Base-by-base conservation (phyloP, 2,329 filamentous ascomycete genomes). In the Cytospora piceicola region DNA sequence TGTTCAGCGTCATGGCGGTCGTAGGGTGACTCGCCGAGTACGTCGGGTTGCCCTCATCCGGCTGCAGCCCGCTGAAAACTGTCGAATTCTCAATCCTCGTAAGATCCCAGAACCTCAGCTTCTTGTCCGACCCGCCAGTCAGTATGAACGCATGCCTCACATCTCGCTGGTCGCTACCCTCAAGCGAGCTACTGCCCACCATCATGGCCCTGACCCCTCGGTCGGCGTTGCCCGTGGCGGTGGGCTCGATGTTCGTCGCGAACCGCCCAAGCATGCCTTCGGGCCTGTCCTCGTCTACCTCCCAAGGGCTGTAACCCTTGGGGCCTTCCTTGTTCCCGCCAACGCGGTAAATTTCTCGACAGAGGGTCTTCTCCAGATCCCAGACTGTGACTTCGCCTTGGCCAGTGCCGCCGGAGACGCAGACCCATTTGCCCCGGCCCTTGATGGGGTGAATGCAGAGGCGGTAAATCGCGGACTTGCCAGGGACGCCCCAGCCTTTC, bases 41-140 rank as follows among this genome's bases (percentile, higher is more conserved):
- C 12, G 85, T 85, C n/a, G 93, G 90, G 73, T 88, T 89, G 39
- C 85, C 80, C 66, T 93, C 89, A 39, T 93, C 90, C 2, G 81
- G 77, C 65, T 87, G 86, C 14, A 93, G 81, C 0, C 94, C 94
- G 74, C 91, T 96, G 69, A 96, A 89, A 17, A 97, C 85, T 64
- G 85, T 83, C 51, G 92, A 97, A 66, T 88, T 86, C 73, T 97
- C 93, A 12, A 92, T 84, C 12, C 89, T 88, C 12, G 87, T 83
- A 17, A 95, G 83, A 74, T 99, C 94, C 95, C 95, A 99, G 78
- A 96, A 98, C 12, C 95, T 88, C 22, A 99, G 85, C 77, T 92
- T 95, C 78, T 91, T 92, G 77, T 98, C 95, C 14, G 91, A 91
- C 0, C 94, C 94, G 22, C 90, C 94, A 0, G 93, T 95, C 46